Evolutionary conservation across 768 basidiomycete genomes (phyloP), one percentile per base, ranked within the genome.

Genomic region (Amylocystis lapponica): DNA sequence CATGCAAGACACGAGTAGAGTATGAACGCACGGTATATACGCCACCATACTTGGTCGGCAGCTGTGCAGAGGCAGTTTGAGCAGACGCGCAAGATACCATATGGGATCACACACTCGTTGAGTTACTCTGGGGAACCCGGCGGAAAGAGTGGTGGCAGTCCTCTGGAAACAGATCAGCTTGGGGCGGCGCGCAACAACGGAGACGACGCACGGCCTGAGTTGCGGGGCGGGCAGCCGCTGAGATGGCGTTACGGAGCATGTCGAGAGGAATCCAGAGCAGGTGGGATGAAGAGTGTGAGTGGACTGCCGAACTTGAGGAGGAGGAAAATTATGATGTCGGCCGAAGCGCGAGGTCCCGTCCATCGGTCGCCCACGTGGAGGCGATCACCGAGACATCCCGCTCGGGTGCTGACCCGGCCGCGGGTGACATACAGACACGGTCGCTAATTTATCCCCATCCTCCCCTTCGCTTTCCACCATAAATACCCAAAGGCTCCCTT

Each of bases 11-110:
- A 22, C 25, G 3, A 53, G 51, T 55, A 35, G 64, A 54, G 36
- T 37, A 48, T 32, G 32, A 32, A 45, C 83, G 50, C 55, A 92
- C 91, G 33, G 88, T 93, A 66, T 92, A 91, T 46, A 93, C 81
- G 47, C 91, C 91, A 32, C 93, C 93, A 58, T 93, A 92, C 68
- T 94, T 93, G 39, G 87, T 89, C 7, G 86, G 73, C 33, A 78
- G 76, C 90, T 93, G 47, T n/a, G 30, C 30, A 27, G 12, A 39
- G 5, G 20, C n/a, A 1, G 17, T 13, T 42, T 29, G 39, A 30
- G 29, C 29, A 9, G 9, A 30, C 9, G n/a, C n/a, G 9, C 9
- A 30, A n/a, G 20, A n/a, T 27, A 8, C 6, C 36, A 26, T 40
- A 16, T n/a, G n/a, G 14, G 8, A 31, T 33, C 48, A 68, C 75